Evolutionary conservation across 148 eudicot genomes (phyloP).

Genomic region (Limonium bicolor): DNA sequence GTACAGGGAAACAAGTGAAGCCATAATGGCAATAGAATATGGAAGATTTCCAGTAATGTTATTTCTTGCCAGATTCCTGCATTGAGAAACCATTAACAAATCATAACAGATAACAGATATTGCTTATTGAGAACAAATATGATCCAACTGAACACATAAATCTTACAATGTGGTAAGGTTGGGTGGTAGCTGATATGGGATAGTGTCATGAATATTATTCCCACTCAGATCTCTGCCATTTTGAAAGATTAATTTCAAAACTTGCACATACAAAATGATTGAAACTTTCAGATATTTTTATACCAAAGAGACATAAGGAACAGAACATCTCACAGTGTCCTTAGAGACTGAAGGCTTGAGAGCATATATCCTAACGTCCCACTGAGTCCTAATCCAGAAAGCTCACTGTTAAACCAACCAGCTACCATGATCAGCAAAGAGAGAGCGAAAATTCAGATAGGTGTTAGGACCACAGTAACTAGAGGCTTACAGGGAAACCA

Average conservation of each 20-base stretch:
- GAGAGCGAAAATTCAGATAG: background rate
- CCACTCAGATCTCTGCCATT: conserved; percentile 68
- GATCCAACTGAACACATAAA: conserved; percentile 11
- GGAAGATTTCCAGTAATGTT: conserved; percentile 71
- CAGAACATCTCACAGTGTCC: conserved; percentile 42
- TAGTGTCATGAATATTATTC: conserved; percentile 64
- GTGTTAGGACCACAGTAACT: too few relatives aligned
- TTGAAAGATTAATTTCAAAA: conserved; percentile 3
- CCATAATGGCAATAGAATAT: conserved; percentile 56
- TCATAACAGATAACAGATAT: too few relatives aligned
- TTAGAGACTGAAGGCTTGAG: conserved; percentile 36
- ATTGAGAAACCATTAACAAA: too few relatives aligned
- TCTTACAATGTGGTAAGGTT: conserved; percentile 70
- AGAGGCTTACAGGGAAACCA: conserved; percentile 58
- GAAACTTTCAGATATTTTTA: too few relatives aligned
- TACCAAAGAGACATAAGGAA: background rate
- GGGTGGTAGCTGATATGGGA: conserved; percentile 86
- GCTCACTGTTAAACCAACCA: conserved; percentile 39
- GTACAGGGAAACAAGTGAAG: conserved; percentile 55
- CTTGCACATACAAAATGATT: background rate
- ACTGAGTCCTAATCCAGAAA: conserved; percentile 60
- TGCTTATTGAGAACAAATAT: too few relatives aligned
- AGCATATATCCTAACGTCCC: conserved; percentile 91
- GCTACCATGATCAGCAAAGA: conserved; percentile 5
- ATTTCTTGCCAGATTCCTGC: conserved; percentile 81